Evolutionary conservation across 2,329 filamentous ascomycete species (phyloP), one percentile per base, ranked within the genome.

Genomic region (Delphinella strobiligena): DNA sequence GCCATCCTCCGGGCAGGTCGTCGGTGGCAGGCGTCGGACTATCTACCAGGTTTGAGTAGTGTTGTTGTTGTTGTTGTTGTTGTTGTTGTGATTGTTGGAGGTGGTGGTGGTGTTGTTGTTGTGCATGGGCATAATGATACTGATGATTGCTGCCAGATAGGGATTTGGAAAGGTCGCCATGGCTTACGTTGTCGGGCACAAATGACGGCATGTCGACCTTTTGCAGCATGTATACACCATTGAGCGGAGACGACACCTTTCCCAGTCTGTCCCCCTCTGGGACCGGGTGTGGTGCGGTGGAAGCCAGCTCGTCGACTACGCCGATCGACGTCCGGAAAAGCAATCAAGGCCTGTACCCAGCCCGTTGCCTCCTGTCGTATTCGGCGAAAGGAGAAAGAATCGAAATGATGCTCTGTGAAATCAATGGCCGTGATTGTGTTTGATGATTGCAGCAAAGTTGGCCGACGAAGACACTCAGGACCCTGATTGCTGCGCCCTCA

Each of bases 171-270:
- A 48, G 48, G 41, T 55, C 54, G 45, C 58, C 53, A 52, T 55
- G 59, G 55, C 53, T 61, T 53, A 51, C 57, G 48, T 65, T 57
- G 53, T 67, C 65, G 53, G 63, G 58, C 54, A 67, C 55, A 55
- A 68, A 61, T 48, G 64, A 64, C 57, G 69, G 67, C 70, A 73
- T 73, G 47, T 65, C 64, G 54, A 64, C 51, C 45, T 54, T 55
- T 56, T 64, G 57, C 54, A 63, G 59, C 61, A 66, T 62, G 61
- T 63, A 57, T 43, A 53, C 49, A 39, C 49, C 54, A 53, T 55
- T 50, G 49, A 53, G 48, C 42, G 52, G 48, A 43, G 50, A 53
- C 46, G 56, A 24, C 31, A 36, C 36, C 41, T 43, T 43, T 35
- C 42, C 46, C 51, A 51, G 53, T 45, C 47, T 43, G 42, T 53